Evolutionary conservation across 345 rosid species (phyloP), one percentile per base, ranked within the genome.

Genomic region (Nasturtium officinale): DNA sequence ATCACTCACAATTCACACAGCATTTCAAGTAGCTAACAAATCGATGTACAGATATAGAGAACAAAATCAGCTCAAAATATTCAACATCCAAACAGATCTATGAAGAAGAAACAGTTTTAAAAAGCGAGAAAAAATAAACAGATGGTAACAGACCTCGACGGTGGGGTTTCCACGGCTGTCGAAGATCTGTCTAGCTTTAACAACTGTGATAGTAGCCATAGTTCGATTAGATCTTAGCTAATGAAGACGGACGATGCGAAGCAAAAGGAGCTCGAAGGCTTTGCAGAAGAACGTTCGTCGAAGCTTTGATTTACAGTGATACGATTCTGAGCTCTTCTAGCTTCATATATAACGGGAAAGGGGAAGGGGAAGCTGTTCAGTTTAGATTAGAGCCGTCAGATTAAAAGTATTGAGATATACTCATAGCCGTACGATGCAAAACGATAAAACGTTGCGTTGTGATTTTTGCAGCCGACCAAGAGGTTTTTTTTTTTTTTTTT

Each of bases 131-230:
- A 30, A 20, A 70, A 15, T 10, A 16, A 47, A 37, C 51, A 40
- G 47, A n/a, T 3, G 35, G 60, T n/a, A 73, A 38, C 67, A 17
- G 65, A 92, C 96, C 90, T 92, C 98, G 55, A 92, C 98, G 35
- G 98, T 92, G 17, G 98, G 98, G 73, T 92, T 92, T 32, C 98
- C 96, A 78, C 98, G 96, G 87, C 98, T 92, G 79, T 92, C 96
- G 80, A 88, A 92, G 77, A 92, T 92, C 83, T 90, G 98, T 56
- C 98, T 81, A 28, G 96, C 98, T 69, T 86, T 90, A 59, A 92
- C 78, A 72, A 54, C 65, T 72, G 73, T 66, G 71, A 92, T 92
- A 6, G 86, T 83, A 4, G 87, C 87, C 93, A 88, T 88, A 9
- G 50, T 32, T 33, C 9, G 48, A 7, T 16, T 28, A 26, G 61